phyloP scores from a whole-genome alignment of 257 asterid genomes.

The Forsythia viridissima region DNA sequence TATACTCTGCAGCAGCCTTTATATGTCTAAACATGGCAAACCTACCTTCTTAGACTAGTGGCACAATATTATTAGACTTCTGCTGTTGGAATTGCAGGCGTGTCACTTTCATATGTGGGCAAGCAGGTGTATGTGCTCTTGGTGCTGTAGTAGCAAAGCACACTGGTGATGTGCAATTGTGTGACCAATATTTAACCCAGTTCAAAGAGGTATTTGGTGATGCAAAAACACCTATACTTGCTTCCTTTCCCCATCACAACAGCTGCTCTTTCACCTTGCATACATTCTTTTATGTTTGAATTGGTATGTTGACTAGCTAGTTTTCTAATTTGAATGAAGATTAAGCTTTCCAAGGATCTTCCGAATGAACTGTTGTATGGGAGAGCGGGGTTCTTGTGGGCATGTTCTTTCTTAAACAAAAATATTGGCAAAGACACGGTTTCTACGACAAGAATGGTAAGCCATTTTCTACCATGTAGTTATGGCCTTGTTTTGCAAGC shows the following conservation, averaged over 20 bases:
- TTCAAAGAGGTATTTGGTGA: slow-evolving; percentile 52
- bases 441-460: slow-evolving; percentile 58
- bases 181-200: slow-evolving; percentile 45
- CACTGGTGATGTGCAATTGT: slow-evolving; percentile 50
- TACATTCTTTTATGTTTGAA: not conserved
- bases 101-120: slow-evolving; percentile 73
- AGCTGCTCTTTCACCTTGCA: not conserved
- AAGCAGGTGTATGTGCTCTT: slow-evolving; percentile 75
- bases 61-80: not conserved
- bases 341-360: slow-evolving; percentile 59
- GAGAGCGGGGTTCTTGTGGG: slow-evolving; percentile 84
- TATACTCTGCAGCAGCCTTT: not conserved
- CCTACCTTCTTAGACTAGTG: not conserved
- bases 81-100: slow-evolving; percentile 44
- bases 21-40: not conserved
- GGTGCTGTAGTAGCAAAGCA: slow-evolving; percentile 79
- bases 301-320: not conserved
- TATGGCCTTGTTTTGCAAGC: slow-evolving; percentile 20
- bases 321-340: slow-evolving; percentile 34
- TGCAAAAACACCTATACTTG: not conserved
- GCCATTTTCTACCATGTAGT: not conserved
- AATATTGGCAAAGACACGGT: slow-evolving; percentile 53
- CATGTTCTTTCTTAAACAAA: slow-evolving; percentile 69
- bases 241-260: not conserved
- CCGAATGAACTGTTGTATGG: slow-evolving; percentile 75